These are phyloP conservation scores for Oryza glaberrima DNA, from an alignment of 176 grass and related monocot genomes.

Conservation along the genomic window DNA sequence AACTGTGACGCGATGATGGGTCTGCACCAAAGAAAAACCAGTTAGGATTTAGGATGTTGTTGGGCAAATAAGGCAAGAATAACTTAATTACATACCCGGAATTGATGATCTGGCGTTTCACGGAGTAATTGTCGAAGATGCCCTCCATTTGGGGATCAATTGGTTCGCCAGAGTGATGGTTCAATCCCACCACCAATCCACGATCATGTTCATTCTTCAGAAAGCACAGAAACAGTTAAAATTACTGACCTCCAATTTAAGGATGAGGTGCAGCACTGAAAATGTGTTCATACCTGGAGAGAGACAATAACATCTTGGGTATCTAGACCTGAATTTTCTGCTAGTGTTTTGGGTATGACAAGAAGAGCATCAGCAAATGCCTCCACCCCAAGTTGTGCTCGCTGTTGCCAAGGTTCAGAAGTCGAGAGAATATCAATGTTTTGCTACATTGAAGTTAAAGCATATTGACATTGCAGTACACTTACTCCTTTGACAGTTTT, in stretches of 20 bases:
- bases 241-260: not conserved
- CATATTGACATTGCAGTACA: not conserved
- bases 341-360: conserved; percentile 91
- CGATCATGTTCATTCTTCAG: conserved; percentile 85
- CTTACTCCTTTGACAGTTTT: conserved; percentile 95
- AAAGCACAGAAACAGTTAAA: conserved; percentile 19
- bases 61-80: not conserved
- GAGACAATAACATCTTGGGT: conserved; percentile 84
- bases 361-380: conserved; percentile 98
- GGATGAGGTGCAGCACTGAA: not conserved
- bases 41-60: not conserved
- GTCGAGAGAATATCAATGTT: not conserved
- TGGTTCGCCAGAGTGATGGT: conserved; percentile 80
- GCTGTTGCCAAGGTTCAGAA: conserved; percentile 48
- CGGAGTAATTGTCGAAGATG: conserved; percentile 91
- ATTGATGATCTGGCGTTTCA: conserved; percentile 91
- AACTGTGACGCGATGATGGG: conserved; percentile 94
- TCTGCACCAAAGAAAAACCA: conserved; percentile 48
- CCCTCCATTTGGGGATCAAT: conserved; percentile 96
- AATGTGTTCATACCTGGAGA: conserved; percentile 59
- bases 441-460: not conserved
- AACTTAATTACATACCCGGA: conserved; percentile 63
- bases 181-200: conserved; percentile 78
- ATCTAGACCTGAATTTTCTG: conserved; percentile 94
- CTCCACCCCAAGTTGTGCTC: conserved; percentile 91